Base-by-base conservation (phyloP, 1,284 basidiomycete genomes). In the Cutaneotrichosporon sp. region DNA sequence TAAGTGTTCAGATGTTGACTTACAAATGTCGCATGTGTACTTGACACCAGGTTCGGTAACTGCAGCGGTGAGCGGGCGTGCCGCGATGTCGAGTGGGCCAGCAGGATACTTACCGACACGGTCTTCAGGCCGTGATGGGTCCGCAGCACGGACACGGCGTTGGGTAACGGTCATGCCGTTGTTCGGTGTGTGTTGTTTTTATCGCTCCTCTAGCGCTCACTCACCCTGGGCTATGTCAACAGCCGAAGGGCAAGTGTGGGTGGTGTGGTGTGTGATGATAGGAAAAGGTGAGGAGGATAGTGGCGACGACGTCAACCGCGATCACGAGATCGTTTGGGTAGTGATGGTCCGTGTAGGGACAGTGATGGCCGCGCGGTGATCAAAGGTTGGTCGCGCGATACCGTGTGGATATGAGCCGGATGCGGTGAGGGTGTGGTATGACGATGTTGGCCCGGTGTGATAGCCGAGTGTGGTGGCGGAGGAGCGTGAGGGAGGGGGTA, bases 21-120 rank as follows among this genome's bases (percentile, higher is more conserved):
- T 24, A 41, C 75, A 76, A 47, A 69, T 67, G 59, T 76, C 75
- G 55, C 74, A 76, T 16, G 74, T 75, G 59, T 72, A 70, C 59
- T 75, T 74, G 61, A 74, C 68, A 5, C 72, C 72, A 35, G 50
- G 42, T 9, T 73, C 71, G 14, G 66, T 69, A 24, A 66, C 71
- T 70, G 50, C n/a, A 31, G 29, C 29, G 10, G 29, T 31, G 29
- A 31, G 29, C 29, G 29, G 20, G 54, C 24, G 19, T 16, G 24
- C 16, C 12, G 16, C 24, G 12, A 25, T 8, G 11, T 5, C 22
- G 5, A 17, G 12, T 14, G 12, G n/a, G 26, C n/a, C 12, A n/a
- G 20, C 16, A 26, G 42, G 9, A 37, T 17, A 43, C 17, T 11
- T 20, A 73, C 72, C 63, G 29, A 59, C 60, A 25, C 67, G 58